A percentile compares a stretch with the other conserved stretches of the same genome.
Conservation (phyloP, 768 basidiomycete genomes). For the Macrocybe gigantea region DNA sequence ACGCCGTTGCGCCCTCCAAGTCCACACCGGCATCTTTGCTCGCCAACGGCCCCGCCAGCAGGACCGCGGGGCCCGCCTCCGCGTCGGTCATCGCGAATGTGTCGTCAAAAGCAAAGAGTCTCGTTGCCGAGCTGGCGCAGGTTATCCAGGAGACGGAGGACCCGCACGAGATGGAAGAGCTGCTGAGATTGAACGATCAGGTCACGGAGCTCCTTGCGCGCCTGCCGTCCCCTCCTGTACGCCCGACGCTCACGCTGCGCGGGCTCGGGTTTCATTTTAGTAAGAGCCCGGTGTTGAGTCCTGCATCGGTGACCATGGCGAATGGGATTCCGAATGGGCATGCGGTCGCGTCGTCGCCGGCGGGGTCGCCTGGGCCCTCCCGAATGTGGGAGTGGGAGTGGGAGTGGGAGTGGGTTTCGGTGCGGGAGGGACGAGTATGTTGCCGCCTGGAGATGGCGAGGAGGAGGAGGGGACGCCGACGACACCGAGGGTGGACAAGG, state of each 20-base stretch:
- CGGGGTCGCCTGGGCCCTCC: too few relatives aligned
- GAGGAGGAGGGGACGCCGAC: constrained; percentile 33
- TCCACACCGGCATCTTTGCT: constrained; percentile 11
- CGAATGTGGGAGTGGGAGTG: neutral
- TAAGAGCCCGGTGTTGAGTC: constrained; percentile 2
- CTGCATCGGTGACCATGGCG: constrained; percentile 2
- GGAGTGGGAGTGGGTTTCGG: constrained; percentile 3
- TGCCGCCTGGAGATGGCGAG: constrained; percentile 11
- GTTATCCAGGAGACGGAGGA: constrained; percentile 55
- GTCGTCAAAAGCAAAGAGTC: constrained; percentile 40
- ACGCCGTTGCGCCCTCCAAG: neutral
- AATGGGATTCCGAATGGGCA: constrained; percentile 10
- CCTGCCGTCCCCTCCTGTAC: constrained; percentile 26
- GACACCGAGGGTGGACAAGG: constrained; percentile 72
- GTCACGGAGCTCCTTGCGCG: constrained; percentile 53
- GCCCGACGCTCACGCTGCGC: constrained; percentile 34
- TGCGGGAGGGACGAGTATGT: neutral
- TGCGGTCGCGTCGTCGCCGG: constrained; percentile 1
- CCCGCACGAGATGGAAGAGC: constrained; percentile 54
- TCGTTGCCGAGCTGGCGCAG: constrained; percentile 44
- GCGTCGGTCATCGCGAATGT: constrained; percentile 24
- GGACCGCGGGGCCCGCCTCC: constrained; percentile 2
- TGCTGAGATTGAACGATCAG: constrained; percentile 69
- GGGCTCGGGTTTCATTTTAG: constrained; percentile 40
- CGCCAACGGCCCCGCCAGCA: constrained; percentile 7